A percentile compares a stretch with the other conserved stretches of the same genome.
These are phyloP conservation scores for Mucor irregularis DNA, from an alignment of 371 early-diverging fungal genomes.

Conservation along the genomic window DNA sequence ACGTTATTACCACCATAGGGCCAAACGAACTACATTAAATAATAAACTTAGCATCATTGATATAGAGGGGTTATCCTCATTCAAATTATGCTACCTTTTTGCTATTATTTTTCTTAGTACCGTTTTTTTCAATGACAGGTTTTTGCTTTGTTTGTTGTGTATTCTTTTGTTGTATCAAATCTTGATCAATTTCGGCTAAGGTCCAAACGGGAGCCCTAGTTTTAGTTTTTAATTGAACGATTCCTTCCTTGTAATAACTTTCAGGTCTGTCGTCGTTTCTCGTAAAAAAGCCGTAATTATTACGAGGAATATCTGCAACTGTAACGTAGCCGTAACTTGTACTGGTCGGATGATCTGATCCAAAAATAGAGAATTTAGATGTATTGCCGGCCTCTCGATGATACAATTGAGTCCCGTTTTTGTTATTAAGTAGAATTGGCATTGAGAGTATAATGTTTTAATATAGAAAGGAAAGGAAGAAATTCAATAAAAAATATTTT, in stretches of 20 bases:
- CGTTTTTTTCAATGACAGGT: background rate
- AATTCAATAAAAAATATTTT: background rate
- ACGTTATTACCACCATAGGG: conserved; percentile 47
- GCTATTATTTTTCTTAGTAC: background rate
- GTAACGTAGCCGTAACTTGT: background rate
- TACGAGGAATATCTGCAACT: background rate
- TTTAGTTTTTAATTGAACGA: background rate
- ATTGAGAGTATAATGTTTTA: conserved; percentile 3
- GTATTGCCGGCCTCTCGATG: background rate
- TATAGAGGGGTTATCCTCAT: background rate
- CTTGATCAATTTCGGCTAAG: too few relatives aligned
- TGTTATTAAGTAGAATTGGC: conserved; percentile 4
- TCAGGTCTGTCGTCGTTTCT: background rate
- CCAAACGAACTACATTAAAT: conserved; percentile 51
- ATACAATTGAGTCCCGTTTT: background rate
- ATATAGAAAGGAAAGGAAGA: background rate
- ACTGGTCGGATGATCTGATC: background rate
- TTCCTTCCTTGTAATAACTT: background rate
- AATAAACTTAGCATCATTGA: too few relatives aligned
- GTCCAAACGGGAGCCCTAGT: conserved; percentile 3
- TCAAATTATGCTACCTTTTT: background rate
- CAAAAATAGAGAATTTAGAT: background rate
- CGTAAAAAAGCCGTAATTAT: conserved; percentile 1
- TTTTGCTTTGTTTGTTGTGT: background rate
- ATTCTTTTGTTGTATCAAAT: background rate